Percentiles rank a stretch among this genome's conserved stretches.
Conservation (phyloP, 2,329 filamentous ascomycete genomes). For the Elsinoe arachidis region DNA sequence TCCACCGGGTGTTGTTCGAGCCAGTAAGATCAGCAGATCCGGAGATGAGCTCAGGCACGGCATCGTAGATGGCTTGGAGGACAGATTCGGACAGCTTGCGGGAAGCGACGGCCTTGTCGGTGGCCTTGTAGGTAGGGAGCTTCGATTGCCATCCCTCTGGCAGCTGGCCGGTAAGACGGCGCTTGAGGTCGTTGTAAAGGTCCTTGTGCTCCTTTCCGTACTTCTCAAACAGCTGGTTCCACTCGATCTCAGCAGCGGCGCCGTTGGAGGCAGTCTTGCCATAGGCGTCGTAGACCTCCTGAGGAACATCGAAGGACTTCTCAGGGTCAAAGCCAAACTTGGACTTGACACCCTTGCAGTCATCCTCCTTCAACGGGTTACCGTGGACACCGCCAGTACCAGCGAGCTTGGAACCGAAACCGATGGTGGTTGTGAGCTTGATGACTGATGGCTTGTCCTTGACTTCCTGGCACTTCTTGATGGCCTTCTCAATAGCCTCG, state of each 20-base stretch:
- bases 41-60: constrained; percentile 82
- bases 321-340: constrained; percentile 96
- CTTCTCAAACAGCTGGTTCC: constrained; percentile 86
- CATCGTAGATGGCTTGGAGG: constrained; percentile 74
- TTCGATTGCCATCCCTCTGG: constrained; percentile 94
- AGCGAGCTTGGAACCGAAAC: constrained; percentile 85
- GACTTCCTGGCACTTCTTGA: constrained; percentile 74
- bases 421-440: constrained; percentile 95
- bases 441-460: constrained; percentile 96
- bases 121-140: constrained; percentile 82
- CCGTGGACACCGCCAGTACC: constrained; percentile 95
- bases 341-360: constrained; percentile 85
- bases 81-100: constrained; percentile 95
- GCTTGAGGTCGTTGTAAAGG: constrained; percentile 70
- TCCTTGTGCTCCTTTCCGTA: constrained; percentile 70
- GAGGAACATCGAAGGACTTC: constrained; percentile 84
- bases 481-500: constrained; percentile 75
- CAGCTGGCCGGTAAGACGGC: constrained; percentile 73
- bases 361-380: constrained; percentile 87
- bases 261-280: constrained; percentile 76
- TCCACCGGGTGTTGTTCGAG: constrained; percentile 98
- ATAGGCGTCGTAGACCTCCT: constrained; percentile 90
- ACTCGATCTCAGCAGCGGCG: constrained; percentile 83
- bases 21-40: constrained; percentile 96
- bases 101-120: constrained; percentile 76